Evolutionary conservation across 441 rosid species (phyloP), one percentile per base, ranked within the genome.

Genomic region (Aquilaria agallochum): DNA sequence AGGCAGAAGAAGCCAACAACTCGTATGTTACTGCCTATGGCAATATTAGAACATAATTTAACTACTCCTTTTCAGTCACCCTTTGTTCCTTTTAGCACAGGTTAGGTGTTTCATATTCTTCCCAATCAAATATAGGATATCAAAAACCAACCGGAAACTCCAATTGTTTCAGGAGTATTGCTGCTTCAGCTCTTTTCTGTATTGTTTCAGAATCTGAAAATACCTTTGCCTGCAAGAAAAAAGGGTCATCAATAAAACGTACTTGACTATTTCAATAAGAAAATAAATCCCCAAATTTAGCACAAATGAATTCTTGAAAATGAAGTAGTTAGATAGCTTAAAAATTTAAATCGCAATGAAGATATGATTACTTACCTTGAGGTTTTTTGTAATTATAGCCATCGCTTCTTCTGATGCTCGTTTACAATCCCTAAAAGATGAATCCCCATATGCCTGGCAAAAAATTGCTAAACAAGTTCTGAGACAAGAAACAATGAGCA

Each of bases 121-220:
- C 45, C 9, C 44, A 54, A 54, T 40, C 27, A 46, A 46, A 46
- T 63, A 40, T 31, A n/a, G 59, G 66, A 64, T 67, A 63, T 50
- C 40, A 56, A 72, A 55, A 60, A 79, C 99, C 64, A 69, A 95
- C 98, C 76, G 95, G 98, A 68, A 86, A 88, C 81, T 92, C 87
- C 76, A 95, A 72, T 77, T 80, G 95, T 80, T 92, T 95, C 58
- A 95, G 91, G 76, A 95, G 97, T 76, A 95, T 79, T 54, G 90
- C 98, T 67, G 99, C 96, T 82, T 90, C 98, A 64, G 98, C 98
- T 81, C 99, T 84, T 68, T 92, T 76, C 67, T 95, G 96, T 64
- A 90, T 90, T 61, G 99, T 88, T 77, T 95, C 97, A 68, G 90
- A 82, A 76, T 92, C 97, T 59, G 96, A 87, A 76, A 92, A 90